These are phyloP conservation scores for Rhizoclosmatium sp. DNA, from an alignment of 192 early-diverging fungal species.

Conservation along the genomic window DNA sequence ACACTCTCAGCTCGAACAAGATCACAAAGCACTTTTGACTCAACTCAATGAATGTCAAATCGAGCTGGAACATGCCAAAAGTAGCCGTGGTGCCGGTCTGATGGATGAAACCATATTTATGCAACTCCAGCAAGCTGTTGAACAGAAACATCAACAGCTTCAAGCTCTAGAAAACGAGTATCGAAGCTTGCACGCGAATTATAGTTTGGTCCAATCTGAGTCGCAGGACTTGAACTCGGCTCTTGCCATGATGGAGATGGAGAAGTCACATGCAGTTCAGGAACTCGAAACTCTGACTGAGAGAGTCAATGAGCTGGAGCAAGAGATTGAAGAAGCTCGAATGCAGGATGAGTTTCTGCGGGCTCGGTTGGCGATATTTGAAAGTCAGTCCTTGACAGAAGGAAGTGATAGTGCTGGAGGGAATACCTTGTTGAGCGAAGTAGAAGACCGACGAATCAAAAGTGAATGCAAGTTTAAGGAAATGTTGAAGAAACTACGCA, in stretches of 20 bases:
- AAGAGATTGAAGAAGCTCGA: conserved; percentile 30
- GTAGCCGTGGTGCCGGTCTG: background rate
- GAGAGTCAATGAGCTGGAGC: conserved; percentile 13
- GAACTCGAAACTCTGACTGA: conserved; percentile 2
- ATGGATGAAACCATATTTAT: conserved; percentile 32
- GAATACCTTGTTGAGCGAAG: conserved; percentile 37
- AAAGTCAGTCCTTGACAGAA: background rate
- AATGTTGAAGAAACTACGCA: background rate
- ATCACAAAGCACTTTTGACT: background rate
- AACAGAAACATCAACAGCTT: conserved; percentile 7
- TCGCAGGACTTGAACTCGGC: background rate
- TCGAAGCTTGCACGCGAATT: background rate
- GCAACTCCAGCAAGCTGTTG: background rate
- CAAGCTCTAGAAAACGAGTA: conserved; percentile 9
- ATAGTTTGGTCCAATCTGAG: background rate
- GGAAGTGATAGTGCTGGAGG: background rate
- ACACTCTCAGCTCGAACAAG: background rate
- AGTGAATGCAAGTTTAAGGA: conserved; percentile 18
- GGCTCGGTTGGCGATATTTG: conserved; percentile 14
- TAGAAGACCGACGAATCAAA: conserved; percentile 26
- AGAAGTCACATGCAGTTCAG: conserved; percentile 1
- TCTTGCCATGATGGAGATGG: background rate
- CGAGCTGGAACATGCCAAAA: conserved; percentile 12
- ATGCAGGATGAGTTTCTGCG: conserved; percentile 31
- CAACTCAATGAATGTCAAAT: background rate